Evolutionary conservation across 2,329 filamentous ascomycete genomes (phyloP), one percentile per base, ranked within the genome.

Genomic region (Westerdykella sp.): DNA sequence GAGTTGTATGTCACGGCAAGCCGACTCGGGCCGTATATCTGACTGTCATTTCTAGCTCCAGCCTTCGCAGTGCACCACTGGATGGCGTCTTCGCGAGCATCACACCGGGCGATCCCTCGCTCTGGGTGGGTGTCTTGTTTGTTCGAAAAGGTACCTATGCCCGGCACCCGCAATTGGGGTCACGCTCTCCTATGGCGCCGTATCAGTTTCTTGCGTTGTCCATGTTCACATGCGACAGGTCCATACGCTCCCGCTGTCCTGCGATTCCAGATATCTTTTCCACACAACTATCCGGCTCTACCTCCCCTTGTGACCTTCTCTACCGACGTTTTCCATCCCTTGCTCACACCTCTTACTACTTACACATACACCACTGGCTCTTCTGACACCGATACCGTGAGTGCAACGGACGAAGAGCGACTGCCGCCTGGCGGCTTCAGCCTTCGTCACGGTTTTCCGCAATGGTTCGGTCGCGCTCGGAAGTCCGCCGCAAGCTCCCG

Each of bases 91-190:
- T 93, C 69, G 79, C 96, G 67, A 87, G 79, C 64, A 77, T 95
- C 46, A 86, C 85, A 22, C 87, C 87, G 0, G 85, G 85, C 18
- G 84, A 95, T 60, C 81, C 87, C 14, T 81, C 81, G 13, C 71
- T 89, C 39, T 97, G 91, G 91, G 84, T 83, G 25, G 90, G 88
- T n/a, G 85, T 95, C 15, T 74, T 97, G 22, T 97, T 97, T 63
- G 81, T 95, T 49, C 85, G 88, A 44, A 84, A 87, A 74, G 91
- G 91, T 93, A 72, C 53, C 49, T 45, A 40, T 39, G 43, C 45
- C 45, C 41, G 41, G 44, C 47, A 28, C 11, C 25, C 25, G 25
- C 25, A 28, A 28, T 10, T 28, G 25, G 25, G 7, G n/a, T 35
- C 32, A 35, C 32, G n/a, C n/a, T 13, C 15, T 6, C 34, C 34